Evolutionary conservation across 2,329 filamentous ascomycete genomes (phyloP).

Genomic region (Hypoxylon sp.): DNA sequence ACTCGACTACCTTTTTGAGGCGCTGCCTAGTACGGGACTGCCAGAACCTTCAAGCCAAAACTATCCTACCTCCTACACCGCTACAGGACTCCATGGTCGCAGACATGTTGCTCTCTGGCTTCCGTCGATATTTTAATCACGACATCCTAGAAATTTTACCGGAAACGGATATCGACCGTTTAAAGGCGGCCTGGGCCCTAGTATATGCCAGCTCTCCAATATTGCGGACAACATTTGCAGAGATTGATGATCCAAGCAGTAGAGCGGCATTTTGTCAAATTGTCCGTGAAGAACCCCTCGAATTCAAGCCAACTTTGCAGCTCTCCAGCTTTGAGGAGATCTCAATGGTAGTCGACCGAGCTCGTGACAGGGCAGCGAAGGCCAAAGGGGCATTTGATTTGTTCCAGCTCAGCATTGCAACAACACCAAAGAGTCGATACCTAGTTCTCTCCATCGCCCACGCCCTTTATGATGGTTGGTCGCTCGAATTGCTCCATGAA

Average conservation of each 20-base stretch:
- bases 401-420: conserved; percentile 64
- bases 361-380: conserved; percentile 55
- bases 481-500: conserved; percentile 78
- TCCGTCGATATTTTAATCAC: conserved; percentile 85
- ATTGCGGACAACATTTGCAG: conserved; percentile 79
- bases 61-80: conserved; percentile 80
- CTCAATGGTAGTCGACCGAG: conserved; percentile 53
- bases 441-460: conserved; percentile 82
- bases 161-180: conserved; percentile 65
- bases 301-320: conserved; percentile 41
- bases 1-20: conserved; percentile 54
- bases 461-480: conserved; percentile 91
- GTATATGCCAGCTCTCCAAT: conserved; percentile 76
- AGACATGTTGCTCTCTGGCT: conserved; percentile 82
- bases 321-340: conserved; percentile 54
- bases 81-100: conserved; percentile 89
- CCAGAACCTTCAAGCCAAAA: conserved; percentile 61
- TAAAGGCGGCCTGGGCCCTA: conserved; percentile 72
- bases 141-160: conserved; percentile 75
- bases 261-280: conserved; percentile 65
- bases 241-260: conserved; percentile 72
- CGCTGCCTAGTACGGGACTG: conserved; percentile 55
- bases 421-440: conserved; percentile 54
- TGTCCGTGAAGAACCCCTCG: conserved; percentile 51
- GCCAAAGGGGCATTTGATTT: conserved; percentile 57